phyloP scores from a whole-genome alignment of 805 yeast species.

The Pichia cabralensis region DNA sequence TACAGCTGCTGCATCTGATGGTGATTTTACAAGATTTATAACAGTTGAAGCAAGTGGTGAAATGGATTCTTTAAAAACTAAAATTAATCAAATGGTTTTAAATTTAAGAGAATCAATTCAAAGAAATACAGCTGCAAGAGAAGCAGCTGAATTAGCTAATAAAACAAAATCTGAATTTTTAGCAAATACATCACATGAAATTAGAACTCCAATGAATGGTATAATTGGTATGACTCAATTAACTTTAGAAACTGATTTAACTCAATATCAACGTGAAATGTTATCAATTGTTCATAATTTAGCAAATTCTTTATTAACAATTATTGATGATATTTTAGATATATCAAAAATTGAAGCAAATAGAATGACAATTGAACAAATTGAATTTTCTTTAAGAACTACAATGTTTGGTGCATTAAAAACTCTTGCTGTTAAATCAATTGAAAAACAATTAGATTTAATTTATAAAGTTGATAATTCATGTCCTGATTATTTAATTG shows the following conservation, averaged over 20 bases:
- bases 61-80: slow-evolving; percentile 64
- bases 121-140: slow-evolving; percentile 87
- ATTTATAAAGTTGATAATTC: slow-evolving; percentile 77
- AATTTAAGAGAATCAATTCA: slow-evolving; percentile 82
- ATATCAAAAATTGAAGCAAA: slow-evolving; percentile 90
- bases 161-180: slow-evolving; percentile 82
- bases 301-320: slow-evolving; percentile 76
- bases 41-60: slow-evolving; percentile 91
- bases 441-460: slow-evolving; percentile 73
- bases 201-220: slow-evolving; percentile 89
- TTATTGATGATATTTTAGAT: slow-evolving; percentile 84
- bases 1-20: slow-evolving; percentile 90
- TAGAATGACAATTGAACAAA: slow-evolving; percentile 86
- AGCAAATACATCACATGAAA: slow-evolving; percentile 83
- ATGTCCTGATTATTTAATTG: slow-evolving; percentile 78
- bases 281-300: slow-evolving; percentile 78
- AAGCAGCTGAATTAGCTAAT: slow-evolving; percentile 87
- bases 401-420: slow-evolving; percentile 86
- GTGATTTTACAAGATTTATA: slow-evolving; percentile 82
- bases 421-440: slow-evolving; percentile 82
- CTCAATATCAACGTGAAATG: slow-evolving; percentile 90
- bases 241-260: slow-evolving; percentile 77
- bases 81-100: slow-evolving; percentile 73
- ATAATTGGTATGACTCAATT: slow-evolving; percentile 89
- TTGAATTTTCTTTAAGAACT: slow-evolving; percentile 76